Evolutionary conservation across 1,284 basidiomycete species (phyloP), one percentile per base, ranked within the genome.

Genomic region (Trichosporon sp.): DNA sequence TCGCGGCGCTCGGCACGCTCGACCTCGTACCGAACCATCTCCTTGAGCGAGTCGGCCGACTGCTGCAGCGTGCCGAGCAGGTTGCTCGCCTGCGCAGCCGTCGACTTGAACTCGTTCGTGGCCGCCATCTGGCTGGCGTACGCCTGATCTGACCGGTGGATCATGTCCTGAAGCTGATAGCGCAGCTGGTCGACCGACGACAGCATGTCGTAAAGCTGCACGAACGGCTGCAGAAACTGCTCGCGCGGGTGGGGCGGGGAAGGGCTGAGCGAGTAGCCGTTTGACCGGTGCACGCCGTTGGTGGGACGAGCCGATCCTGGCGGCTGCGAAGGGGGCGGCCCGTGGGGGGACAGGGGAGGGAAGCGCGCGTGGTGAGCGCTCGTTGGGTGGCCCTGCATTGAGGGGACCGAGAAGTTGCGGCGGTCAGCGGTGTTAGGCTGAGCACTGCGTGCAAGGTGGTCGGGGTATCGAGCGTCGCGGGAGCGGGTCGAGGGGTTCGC

Each of bases 21-120:
- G 10, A 83, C 78, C 71, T 83, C 81, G 71, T 82, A 82, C 63
- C 81, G 69, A 2, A 83, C 82, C 81, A 83, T 81, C 67, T 81
- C 79, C 75, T 80, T 80, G 59, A 83, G 69, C 70, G 76, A 80
- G 51, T 82, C 81, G 31, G 82, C 79, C 32, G 74, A 76, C 43
- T 76, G 71, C 68, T 83, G 82, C 54, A 83, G 68, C 19, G 73
- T 79, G 10, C 73, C 72, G 12, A 83, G 66, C 11, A 83, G 71
- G 1, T 73, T 73, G n/a, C 71, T 72, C 0, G 79, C 79, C 69
- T 78, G 77, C 10, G 70, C 71, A 0, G 79, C 77, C 0, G 80
- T 81, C 43, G 48, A 68, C 75, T 81, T 82, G 74, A 83, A 82
- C 40, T 83, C 81, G 69, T 71, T 71, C 65, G 77, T 78, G 14